These are phyloP conservation scores for Paracoccidioides lutzii DNA, from an alignment of 2,329 filamentous ascomycete genomes.

Conservation along the genomic window DNA sequence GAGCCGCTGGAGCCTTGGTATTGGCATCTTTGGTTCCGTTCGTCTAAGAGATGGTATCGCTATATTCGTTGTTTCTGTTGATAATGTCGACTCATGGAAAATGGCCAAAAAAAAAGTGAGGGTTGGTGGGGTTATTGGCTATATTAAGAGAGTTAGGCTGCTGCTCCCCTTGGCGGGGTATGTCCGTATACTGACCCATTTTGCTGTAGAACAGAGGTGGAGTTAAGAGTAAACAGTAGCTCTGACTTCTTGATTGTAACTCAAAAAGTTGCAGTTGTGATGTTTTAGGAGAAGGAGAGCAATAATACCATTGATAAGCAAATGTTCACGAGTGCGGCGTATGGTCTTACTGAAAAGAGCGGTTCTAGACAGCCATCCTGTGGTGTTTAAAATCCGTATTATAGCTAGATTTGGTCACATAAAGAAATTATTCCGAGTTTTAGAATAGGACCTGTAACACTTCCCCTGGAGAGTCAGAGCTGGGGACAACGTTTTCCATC, in stretches of 20 bases:
- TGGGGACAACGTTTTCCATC: background rate
- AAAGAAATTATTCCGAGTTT: background rate
- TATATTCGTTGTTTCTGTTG: slow-evolving; percentile 4
- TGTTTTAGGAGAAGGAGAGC: background rate
- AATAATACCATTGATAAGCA: background rate
- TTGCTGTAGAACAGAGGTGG: background rate
- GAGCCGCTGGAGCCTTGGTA: slow-evolving; percentile 11
- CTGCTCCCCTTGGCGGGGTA: background rate
- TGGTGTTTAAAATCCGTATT: background rate
- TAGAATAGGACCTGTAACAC: background rate
- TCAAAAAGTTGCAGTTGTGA: background rate
- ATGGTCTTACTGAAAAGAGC: background rate
- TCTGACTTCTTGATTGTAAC: background rate
- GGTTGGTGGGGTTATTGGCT: background rate
- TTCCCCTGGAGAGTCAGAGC: no score
- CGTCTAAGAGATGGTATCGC: slow-evolving; percentile 1
- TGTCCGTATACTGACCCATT: background rate
- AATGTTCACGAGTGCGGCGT: background rate
- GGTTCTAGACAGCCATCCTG: background rate
- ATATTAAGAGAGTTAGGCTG: background rate
- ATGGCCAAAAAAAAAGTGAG: background rate
- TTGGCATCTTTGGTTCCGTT: slow-evolving; percentile 11
- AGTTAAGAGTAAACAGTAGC: background rate
- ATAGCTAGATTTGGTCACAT: background rate
- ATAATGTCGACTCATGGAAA: background rate